phyloP scores from a whole-genome alignment of 164 flowering plant species.

The Aristolochia californica region DNA sequence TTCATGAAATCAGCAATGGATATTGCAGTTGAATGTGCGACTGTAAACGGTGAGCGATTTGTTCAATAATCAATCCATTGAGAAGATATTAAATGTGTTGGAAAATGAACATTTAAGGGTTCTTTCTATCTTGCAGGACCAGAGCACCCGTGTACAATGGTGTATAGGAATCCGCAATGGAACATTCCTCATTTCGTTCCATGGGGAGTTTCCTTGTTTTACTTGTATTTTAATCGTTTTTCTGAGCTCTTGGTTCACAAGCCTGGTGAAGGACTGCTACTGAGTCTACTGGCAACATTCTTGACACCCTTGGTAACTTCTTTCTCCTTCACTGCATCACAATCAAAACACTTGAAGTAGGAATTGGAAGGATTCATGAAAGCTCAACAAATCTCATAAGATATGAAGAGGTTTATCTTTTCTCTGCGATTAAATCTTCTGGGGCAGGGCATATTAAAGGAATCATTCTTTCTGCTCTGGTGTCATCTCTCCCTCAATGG shows the following conservation, averaged over 20 bases:
- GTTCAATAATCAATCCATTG: too few relatives aligned
- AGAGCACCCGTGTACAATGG: slow-evolving; percentile 45
- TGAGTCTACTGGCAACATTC: slow-evolving; percentile 33
- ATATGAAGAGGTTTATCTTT: too few relatives aligned
- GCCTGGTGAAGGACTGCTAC: slow-evolving; percentile 49
- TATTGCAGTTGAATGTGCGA: slow-evolving; percentile 31
- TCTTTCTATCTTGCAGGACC: slow-evolving; percentile 25
- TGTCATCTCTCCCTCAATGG: too few relatives aligned
- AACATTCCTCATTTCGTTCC: slow-evolving; percentile 34
- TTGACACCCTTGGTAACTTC: slow-evolving; percentile 44
- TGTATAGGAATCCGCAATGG: slow-evolving; percentile 46
- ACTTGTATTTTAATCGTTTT: slow-evolving; percentile 39
- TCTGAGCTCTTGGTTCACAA: slow-evolving; percentile 55
- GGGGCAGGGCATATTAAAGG: too few relatives aligned
- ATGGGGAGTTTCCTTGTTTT: slow-evolving; percentile 36
- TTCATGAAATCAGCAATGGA: slow-evolving; percentile 50
- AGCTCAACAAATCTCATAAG: too few relatives aligned
- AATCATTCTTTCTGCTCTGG: too few relatives aligned
- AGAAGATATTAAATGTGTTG: neutral
- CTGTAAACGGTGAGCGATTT: slow-evolving; percentile 24
- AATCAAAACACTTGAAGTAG: neutral
- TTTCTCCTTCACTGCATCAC: neutral
- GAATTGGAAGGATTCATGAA: too few relatives aligned
- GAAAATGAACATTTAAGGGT: neutral
- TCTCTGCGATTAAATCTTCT: too few relatives aligned